Evolutionary conservation across 768 basidiomycete genomes (phyloP), one percentile per base, ranked within the genome.

Genomic region (Phaeotremella fagi): DNA sequence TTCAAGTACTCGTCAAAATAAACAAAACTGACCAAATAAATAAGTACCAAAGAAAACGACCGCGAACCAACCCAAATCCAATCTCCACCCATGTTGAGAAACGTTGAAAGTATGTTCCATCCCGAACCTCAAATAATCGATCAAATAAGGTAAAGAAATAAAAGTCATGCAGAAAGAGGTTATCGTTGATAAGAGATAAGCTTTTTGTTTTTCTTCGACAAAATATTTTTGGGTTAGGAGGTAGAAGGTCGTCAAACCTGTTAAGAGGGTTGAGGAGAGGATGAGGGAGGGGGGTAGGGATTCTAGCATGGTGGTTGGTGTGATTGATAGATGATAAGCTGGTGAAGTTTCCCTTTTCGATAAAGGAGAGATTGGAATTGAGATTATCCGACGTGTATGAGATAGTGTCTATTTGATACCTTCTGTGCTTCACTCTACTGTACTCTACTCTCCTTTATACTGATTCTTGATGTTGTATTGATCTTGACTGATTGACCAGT

Each of bases 151-250:
- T 5, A 79, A 41, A 48, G 79, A 79, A 47, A 64, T 51, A 4
- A 77, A 2, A 15, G 77, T 75, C 80, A 80, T 81, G 33, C 57
- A 42, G 1, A 69, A 67, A 50, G 79, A 79, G 0, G 77, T 73
- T 49, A 78, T 51, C 0, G 71, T 67, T 1, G 80, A 79, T 37
- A 82, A 71, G 41, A 82, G 66, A 78, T 81, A 82, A 41, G 82
- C 73, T 24, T 68, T 70, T 55, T 82, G 77, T 61, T 78, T 78
- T 31, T 72, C 41, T 3, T 76, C 73, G 4, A 72, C 44, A 64
- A 73, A 78, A 35, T 38, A 44, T 0, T 70, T 57, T 2, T 75
- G 64, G 25, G 31, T 33, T 16, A 16, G 9, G 31, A 7, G 16
- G 16, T 33, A 76, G 59, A 24, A 74, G 4, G 45, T 69, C 53